These are phyloP conservation scores for Rhizomucor pusillus DNA, from an alignment of 371 early-diverging fungal genomes.

Conservation along the genomic window DNA sequence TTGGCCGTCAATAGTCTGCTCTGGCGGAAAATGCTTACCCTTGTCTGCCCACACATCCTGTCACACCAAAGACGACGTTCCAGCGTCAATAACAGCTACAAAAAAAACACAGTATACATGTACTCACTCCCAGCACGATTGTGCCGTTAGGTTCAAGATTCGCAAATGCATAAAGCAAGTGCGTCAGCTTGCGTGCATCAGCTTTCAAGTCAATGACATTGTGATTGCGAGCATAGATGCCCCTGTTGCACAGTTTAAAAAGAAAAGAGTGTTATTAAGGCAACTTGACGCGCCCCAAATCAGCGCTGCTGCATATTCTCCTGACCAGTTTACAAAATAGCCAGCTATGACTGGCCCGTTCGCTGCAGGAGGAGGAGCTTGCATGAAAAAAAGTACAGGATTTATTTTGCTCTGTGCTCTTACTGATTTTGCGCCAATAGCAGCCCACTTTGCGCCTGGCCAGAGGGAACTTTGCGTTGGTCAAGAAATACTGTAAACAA, in stretches of 20 bases:
- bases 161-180: constrained; percentile 88
- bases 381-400: constrained; percentile 6
- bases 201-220: constrained; percentile 59
- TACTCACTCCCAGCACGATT: constrained; percentile 58
- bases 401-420: too few species aligned
- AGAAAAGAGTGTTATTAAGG: too few species aligned
- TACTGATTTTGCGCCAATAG: too few species aligned
- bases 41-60: constrained; percentile 49
- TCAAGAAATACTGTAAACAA: too few species aligned
- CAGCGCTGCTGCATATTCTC: neutral
- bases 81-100: too few species aligned
- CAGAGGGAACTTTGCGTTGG: too few species aligned
- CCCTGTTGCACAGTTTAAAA: constrained; percentile 43
- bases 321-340: constrained; percentile 34
- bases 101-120: too few species aligned
- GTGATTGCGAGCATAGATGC: constrained; percentile 72
- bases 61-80: too few species aligned
- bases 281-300: too few species aligned
- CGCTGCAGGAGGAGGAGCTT: constrained; percentile 24
- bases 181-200: constrained; percentile 65
- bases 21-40: constrained; percentile 43
- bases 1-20: constrained; percentile 44
- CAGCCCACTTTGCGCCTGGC: too few species aligned
- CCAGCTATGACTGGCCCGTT: constrained; percentile 34
- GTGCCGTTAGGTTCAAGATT: constrained; percentile 69